Evolutionary conservation across 129 eudicot species (phyloP).

Genomic region (Flaveria robusta): DNA sequence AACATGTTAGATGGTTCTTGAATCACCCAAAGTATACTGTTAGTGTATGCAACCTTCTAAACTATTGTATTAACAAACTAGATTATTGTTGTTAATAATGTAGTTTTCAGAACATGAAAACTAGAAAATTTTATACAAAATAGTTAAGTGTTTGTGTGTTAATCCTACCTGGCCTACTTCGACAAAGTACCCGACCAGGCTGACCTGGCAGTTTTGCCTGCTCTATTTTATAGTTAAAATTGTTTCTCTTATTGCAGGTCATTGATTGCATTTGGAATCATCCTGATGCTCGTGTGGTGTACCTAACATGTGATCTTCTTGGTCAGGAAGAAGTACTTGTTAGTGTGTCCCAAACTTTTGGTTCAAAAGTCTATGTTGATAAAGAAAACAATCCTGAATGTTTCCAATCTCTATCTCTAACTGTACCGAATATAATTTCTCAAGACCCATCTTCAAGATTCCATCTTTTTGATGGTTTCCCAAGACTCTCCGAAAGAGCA

Average conservation of each 20-base stretch:
- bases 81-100: neutral
- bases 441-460: conserved; percentile 71
- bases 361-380: conserved; percentile 70
- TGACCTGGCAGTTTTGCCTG: neutral
- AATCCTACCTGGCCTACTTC: neutral
- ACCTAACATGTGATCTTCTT: conserved; percentile 80
- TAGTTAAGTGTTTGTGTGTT: neutral
- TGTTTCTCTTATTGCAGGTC: conserved; percentile 44
- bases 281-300: conserved; percentile 66
- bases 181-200: neutral
- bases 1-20: neutral
- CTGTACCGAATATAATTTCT: conserved; percentile 56
- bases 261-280: conserved; percentile 89
- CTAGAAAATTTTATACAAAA: neutral
- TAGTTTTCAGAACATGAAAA: neutral
- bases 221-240: neutral
- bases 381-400: conserved; percentile 60
- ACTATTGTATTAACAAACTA: neutral
- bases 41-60: conserved; percentile 9
- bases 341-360: conserved; percentile 66
- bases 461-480: conserved; percentile 77
- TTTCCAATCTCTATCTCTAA: conserved; percentile 52
- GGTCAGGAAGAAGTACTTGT: conserved; percentile 88
- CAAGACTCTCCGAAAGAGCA: conserved; percentile 71
- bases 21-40: neutral